Percentiles rank a stretch among this genome's conserved stretches.
Conservation (phyloP, 1,284 basidiomycete species). For the Ceratobasidium sp. region DNA sequence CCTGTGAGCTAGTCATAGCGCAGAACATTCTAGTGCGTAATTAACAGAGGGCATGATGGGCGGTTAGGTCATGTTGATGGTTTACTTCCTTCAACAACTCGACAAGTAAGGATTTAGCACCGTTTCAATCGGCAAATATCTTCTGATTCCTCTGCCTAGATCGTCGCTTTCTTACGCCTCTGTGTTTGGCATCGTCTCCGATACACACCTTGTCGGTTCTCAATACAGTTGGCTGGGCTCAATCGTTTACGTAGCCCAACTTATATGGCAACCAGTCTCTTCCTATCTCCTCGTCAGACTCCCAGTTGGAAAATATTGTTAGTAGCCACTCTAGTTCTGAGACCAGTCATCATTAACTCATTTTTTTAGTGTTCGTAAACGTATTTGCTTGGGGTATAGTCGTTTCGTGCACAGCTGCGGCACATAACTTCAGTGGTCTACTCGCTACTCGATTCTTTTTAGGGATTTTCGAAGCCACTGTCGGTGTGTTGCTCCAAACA, state of each 20-base stretch:
- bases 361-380: conserved; percentile 58
- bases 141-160: conserved; percentile 50
- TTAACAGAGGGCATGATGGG: neutral
- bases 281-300: conserved; percentile 63
- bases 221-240: conserved; percentile 66
- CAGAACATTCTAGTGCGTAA: neutral
- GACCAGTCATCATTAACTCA: neutral
- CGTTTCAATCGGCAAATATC: neutral
- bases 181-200: conserved; percentile 61
- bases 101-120: conserved; percentile 58
- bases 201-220: conserved; percentile 61
- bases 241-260: conserved; percentile 64
- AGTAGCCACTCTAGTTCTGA: conserved; percentile 30
- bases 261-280: conserved; percentile 64
- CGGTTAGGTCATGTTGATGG: conserved; percentile 57
- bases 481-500: conserved; percentile 56
- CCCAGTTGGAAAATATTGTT: conserved; percentile 63
- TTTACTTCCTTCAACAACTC: conserved; percentile 64
- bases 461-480: conserved; percentile 64
- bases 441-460: conserved; percentile 62
- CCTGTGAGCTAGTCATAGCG: conserved; percentile 51
- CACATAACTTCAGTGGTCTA: conserved; percentile 61
- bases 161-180: conserved; percentile 64
- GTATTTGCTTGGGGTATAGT: conserved; percentile 63
- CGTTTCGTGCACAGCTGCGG: conserved; percentile 60